Evolutionary conservation across 768 basidiomycete species (phyloP).

Genomic region (Podaxis sp.): DNA sequence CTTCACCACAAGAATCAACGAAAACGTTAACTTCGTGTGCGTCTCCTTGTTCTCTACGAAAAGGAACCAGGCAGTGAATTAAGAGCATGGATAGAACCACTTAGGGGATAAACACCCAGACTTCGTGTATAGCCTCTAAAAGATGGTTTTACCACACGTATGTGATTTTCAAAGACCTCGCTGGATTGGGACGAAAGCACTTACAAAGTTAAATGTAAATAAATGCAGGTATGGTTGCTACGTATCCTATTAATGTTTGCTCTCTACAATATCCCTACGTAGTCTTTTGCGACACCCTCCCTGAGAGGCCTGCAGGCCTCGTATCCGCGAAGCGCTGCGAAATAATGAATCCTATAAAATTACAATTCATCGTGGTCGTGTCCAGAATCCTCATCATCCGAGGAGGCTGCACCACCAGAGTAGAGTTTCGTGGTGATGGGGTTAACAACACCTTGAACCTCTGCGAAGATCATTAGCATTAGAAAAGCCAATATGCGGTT

Average conservation of each 20-base stretch:
- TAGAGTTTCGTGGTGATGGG: slow-evolving; percentile 89
- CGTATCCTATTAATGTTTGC: slow-evolving; percentile 4
- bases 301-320: slow-evolving; percentile 9
- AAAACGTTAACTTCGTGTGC: slow-evolving; percentile 22
- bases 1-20: slow-evolving; percentile 27
- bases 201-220: slow-evolving; percentile 1
- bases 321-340: slow-evolving; percentile 11
- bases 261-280: slow-evolving; percentile 10
- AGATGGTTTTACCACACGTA: background rate
- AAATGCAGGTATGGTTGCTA: slow-evolving; percentile 5
- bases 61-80: slow-evolving; percentile 24
- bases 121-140: slow-evolving; percentile 28
- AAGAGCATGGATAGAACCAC: slow-evolving; percentile 28
- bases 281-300: slow-evolving; percentile 9
- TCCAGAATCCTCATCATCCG: slow-evolving; percentile 37
- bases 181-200: background rate
- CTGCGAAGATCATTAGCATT: slow-evolving; percentile 22
- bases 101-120: slow-evolving; percentile 35
- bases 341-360: slow-evolving; percentile 17
- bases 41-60: slow-evolving; percentile 29
- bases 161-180: background rate
- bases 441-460: slow-evolving; percentile 71
- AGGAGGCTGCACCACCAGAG: slow-evolving; percentile 32
- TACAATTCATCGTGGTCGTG: slow-evolving; percentile 50
- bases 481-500: background rate